Conservation (phyloP, 208 protist species). For the Acanthamoeba polyphaga region DNA sequence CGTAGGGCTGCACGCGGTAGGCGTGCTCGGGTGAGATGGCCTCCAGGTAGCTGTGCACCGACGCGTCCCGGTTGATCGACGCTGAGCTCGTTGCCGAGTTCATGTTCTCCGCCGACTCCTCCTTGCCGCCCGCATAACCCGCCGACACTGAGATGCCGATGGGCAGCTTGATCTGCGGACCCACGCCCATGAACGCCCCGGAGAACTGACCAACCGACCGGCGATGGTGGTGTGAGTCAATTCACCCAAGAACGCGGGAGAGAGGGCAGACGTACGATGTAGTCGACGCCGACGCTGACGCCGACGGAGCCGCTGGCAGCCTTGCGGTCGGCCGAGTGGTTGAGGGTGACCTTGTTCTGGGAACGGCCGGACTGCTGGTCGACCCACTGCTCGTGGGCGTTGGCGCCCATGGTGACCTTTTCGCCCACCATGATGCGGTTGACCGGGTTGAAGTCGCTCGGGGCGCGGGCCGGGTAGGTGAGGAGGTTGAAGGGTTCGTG, state of each 20-base stretch:
- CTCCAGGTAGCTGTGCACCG: background rate
- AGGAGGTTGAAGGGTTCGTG: background rate
- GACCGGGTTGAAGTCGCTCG: background rate
- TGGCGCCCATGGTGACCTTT: background rate
- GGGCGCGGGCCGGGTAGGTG: background rate
- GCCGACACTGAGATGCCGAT: background rate
- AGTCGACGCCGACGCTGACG: background rate
- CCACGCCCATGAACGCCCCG: background rate
- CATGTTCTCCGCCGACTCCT: background rate
- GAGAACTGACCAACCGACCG: too few species aligned
- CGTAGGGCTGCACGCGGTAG: slow-evolving; percentile 3
- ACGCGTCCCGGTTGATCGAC: background rate
- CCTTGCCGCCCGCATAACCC: background rate
- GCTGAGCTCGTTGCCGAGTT: background rate
- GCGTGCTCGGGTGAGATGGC: background rate
- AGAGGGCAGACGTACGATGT: background rate
- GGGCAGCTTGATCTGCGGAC: background rate
- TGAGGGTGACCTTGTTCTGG: background rate
- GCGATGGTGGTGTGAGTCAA: too few species aligned
- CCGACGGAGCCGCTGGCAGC: too few species aligned
- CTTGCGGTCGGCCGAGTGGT: background rate
- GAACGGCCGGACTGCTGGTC: background rate
- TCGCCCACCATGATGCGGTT: background rate
- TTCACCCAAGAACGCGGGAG: too few species aligned
- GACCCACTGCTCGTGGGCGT: background rate